A percentile compares a stretch with the other conserved stretches of the same genome.
phyloP scores from a whole-genome alignment of 768 basidiomycete species.

The Tremella fuciformis region DNA sequence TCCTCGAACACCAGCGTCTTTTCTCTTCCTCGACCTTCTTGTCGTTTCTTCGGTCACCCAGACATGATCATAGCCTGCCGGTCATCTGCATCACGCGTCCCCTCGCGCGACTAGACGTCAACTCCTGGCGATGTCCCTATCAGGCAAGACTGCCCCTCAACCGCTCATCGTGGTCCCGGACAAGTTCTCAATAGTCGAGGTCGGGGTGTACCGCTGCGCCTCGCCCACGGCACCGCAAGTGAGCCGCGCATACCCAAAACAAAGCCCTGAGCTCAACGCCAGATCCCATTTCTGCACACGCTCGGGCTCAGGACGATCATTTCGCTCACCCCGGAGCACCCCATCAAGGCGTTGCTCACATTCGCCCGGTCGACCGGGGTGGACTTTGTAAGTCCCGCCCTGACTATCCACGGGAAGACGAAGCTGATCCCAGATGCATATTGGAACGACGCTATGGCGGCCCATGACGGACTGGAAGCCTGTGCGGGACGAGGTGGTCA shows the following conservation, averaged over 20 bases:
- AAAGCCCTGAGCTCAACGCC: background rate
- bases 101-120: too few species aligned
- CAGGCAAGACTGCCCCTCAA: constrained; percentile 17
- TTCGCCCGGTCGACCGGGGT: constrained; percentile 27
- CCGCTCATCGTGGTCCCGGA: constrained; percentile 38
- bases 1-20: too few species aligned
- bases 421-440: constrained; percentile 31
- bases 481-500: constrained; percentile 47
- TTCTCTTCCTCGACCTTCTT: too few species aligned
- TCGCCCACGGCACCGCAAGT: constrained; percentile 44
- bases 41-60: too few species aligned
- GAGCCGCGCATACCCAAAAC: constrained; percentile 4
- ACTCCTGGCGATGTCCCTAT: too few species aligned
- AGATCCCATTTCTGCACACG: constrained; percentile 43
- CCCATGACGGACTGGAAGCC: constrained; percentile 43
- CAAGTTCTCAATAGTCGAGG: constrained; percentile 46
- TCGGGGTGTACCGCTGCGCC: constrained; percentile 43
- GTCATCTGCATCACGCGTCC: too few species aligned
- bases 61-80: too few species aligned
- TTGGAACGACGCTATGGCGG: constrained; percentile 41
- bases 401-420: too few species aligned
- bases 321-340: constrained; percentile 46
- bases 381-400: constrained; percentile 44
- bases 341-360: constrained; percentile 38
- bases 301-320: constrained; percentile 42